Evolutionary conservation across 306 rosid species (phyloP), one percentile per base, ranked within the genome.

Genomic region (Lathyrus aphaca): DNA sequence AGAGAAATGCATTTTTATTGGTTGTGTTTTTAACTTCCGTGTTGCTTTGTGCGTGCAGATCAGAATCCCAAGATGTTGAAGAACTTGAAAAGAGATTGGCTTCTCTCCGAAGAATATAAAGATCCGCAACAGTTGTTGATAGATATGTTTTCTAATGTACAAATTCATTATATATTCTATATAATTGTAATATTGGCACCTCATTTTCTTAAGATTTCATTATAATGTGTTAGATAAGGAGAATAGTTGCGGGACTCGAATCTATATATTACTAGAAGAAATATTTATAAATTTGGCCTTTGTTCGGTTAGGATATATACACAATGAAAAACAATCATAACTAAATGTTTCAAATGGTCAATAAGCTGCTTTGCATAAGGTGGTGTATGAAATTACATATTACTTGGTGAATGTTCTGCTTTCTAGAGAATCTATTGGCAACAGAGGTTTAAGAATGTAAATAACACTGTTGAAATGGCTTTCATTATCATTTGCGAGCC

Each of bases 41-140:
- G 4, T 61, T 49, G 66, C 43, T 38, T 62, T 63, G 12, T 23
- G 66, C 55, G 21, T 75, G 85, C 81, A 92, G 96, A 39, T 43
- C 91, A 11, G 84, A 81, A 76, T 66, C 95, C 69, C 65, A 87
- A 40, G 93, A 86, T 56, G 96, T 93, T 62, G 96, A 88, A 60
- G 96, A 93, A 10, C 96, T 93, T 63, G 98, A 88, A 59, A 93
- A 86, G 95, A 88, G 98, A 76, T 50, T 93, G 81, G 98, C 98
- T 49, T 90, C 98, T 18, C 93, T 93, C 64, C 84, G 98, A 44
- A 90, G 90, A 64, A 68, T 77, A 71, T 92, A 86, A 86, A 53
- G 21, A 68, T 74, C 46, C 14, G 12, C 38, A 40, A 11, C 15
- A 66, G 56, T 38, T 48, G 51, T 72, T 56, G 10, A 42, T 23